These are phyloP conservation scores for Coniella vitis DNA, from an alignment of 2,329 filamentous ascomycete genomes.

Conservation along the genomic window DNA sequence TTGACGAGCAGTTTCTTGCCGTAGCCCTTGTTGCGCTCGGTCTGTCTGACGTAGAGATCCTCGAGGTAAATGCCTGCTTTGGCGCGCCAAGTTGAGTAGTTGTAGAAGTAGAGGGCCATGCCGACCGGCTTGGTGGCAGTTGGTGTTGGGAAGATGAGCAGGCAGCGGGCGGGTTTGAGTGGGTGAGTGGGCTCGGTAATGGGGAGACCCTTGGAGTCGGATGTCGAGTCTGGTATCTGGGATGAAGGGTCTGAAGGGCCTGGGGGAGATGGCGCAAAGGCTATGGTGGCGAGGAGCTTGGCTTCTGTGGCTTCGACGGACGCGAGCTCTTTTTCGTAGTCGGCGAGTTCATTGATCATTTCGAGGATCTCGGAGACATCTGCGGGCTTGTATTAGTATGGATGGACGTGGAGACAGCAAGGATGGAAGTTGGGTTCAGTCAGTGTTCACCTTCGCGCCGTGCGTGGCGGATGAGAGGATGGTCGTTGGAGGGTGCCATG, in stretches of 20 bases:
- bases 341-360: constrained; percentile 78
- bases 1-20: constrained; percentile 68
- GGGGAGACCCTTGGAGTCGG: constrained; percentile 25
- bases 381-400: constrained; percentile 28
- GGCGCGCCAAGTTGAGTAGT: constrained; percentile 91
- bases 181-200: constrained; percentile 48
- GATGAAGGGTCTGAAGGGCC: no score
- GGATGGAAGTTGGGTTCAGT: not conserved
- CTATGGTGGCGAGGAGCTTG: constrained; percentile 66
- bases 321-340: constrained; percentile 74
- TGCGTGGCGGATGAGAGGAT: constrained; percentile 47
- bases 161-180: constrained; percentile 63
- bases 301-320: constrained; percentile 73
- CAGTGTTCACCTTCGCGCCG: constrained; percentile 46
- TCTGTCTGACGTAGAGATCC: constrained; percentile 75
- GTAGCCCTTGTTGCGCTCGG: constrained; percentile 69
- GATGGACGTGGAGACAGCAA: not conserved
- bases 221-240: constrained; percentile 30
- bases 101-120: constrained; percentile 91
- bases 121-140: constrained; percentile 46
- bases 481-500: constrained; percentile 25
- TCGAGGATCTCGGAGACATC: constrained; percentile 76
- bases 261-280: constrained; percentile 52
- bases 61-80: constrained; percentile 86
- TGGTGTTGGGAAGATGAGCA: constrained; percentile 53